A percentile compares a stretch with the other conserved stretches of the same genome.
Conservation (phyloP, 1,284 basidiomycete genomes). For the Papiliotrema fonsecae region DNA sequence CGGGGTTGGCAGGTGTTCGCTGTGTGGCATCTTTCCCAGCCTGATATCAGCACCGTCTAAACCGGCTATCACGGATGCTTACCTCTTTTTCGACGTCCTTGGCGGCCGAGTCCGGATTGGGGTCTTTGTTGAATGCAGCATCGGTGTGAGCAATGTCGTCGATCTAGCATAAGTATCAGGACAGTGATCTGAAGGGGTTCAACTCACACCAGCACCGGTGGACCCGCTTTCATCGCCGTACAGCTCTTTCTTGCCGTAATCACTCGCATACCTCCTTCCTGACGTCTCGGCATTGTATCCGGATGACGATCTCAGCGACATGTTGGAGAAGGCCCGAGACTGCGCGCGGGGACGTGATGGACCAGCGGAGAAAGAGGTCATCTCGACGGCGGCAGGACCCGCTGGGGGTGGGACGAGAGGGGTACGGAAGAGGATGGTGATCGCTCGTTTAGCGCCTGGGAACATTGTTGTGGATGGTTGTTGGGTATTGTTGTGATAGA, state of each 20-base stretch:
- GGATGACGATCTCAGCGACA: conserved; percentile 11
- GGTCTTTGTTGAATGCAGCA: conserved; percentile 36
- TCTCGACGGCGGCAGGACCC: conserved; percentile 29
- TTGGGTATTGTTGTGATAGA: no score
- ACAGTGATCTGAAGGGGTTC: background rate
- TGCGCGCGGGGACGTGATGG: conserved; percentile 19
- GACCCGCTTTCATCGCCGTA: conserved; percentile 40
- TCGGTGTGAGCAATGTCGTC: conserved; percentile 43
- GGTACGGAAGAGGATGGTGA: conserved; percentile 34
- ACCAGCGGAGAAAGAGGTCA: conserved; percentile 14
- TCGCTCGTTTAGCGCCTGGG: conserved; percentile 24
- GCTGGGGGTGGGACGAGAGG: conserved; percentile 34
- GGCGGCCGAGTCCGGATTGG: conserved; percentile 28
- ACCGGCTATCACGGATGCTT: conserved; percentile 10
- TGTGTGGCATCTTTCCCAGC: conserved; percentile 39
- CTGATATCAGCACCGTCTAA: conserved; percentile 12
- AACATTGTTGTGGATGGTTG: no score
- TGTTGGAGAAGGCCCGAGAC: conserved; percentile 26
- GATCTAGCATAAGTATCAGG: conserved; percentile 16
- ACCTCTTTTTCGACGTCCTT: conserved; percentile 36
- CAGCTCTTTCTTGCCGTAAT: conserved; percentile 38
- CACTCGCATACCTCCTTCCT: conserved; percentile 30
- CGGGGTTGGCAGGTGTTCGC: conserved; percentile 27
- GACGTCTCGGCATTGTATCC: conserved; percentile 4
- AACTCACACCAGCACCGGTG: conserved; percentile 37